Evolutionary conservation across 2,329 filamentous ascomycete genomes (phyloP), one percentile per base, ranked within the genome.

Genomic region (Cytospora chrysosperma): DNA sequence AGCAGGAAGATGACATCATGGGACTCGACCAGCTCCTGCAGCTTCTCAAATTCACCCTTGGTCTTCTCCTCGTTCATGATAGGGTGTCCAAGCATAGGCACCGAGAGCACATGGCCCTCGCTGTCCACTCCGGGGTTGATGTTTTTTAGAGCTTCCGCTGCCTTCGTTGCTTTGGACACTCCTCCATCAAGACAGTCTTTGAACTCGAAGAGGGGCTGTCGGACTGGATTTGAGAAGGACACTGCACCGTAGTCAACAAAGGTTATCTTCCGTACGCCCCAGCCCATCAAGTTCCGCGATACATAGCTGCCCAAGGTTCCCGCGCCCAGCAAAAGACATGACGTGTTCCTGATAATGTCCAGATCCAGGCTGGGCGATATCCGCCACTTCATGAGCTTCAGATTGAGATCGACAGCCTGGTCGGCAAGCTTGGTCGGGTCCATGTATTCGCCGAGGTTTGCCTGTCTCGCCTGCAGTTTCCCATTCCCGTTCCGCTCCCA

Each of bases 341-440:
- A 96, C 4, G 92, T 94, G 63, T 89, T 85, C 72, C 97, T 97
- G 73, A 98, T 93, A 32, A 85, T 85, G 32, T 97, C 93, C 12
- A 99, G 85, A 73, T 98, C 85, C 49, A 99, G 84, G 57, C 88
- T 88, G 0, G 95, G 95, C 9, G 93, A 92, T 70, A 99, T 92
- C 47, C 95, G 88, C 95, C 95, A 99, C 78, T 97, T 99, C 88
- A 99, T 99, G 63, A 99, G 83, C 77, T 98, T 98, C 65, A 98
- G 82, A 72, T 99, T 99, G 64, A 99, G 83, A 72, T 99, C 95
- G 12, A 98, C 94, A 0, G 93, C 93, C 74, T 96, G 93, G 73
- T 98, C 93, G 26, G 95, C 95, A 21, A 98, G 81, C 71, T 88
- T 88, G 37, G 84, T 81, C 8, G 95, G 94, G 72, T 99, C 93